These are phyloP conservation scores for Colletotrichum orbiculare DNA, from an alignment of 2,329 filamentous ascomycete genomes.

Conservation along the genomic window DNA sequence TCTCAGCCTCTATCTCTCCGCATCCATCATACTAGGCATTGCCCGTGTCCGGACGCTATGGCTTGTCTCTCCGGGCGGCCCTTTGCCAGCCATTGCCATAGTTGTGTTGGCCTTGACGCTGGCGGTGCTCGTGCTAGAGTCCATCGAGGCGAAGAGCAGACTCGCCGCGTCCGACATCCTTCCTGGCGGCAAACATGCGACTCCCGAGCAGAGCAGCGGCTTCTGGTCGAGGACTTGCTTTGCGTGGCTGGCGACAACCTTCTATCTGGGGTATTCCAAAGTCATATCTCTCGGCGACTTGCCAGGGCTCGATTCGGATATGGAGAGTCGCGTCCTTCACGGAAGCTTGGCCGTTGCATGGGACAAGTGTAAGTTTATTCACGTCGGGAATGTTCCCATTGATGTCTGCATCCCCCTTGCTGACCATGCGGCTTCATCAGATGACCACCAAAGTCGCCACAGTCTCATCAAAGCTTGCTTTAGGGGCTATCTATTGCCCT, in stretches of 20 bases:
- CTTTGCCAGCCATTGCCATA: neutral
- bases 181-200: neutral
- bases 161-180: neutral
- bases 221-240: constrained; percentile 32
- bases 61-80: neutral
- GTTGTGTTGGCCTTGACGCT: neutral
- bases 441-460: constrained; percentile 33
- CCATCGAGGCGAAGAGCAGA: constrained; percentile 5
- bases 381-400: too few relatives aligned
- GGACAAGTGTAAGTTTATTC: constrained; percentile 36
- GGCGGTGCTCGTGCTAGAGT: neutral
- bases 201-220: constrained; percentile 22
- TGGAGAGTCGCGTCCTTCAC: constrained; percentile 14
- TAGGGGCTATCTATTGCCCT: constrained; percentile 29
- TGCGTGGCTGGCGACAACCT: constrained; percentile 19
- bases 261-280: constrained; percentile 12
- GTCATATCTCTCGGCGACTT: constrained; percentile 20
- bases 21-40: constrained; percentile 35
- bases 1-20: constrained; percentile 40
- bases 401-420: too few relatives aligned
- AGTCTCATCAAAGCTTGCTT: constrained; percentile 37
- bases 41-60: constrained; percentile 12
- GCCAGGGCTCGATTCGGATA: constrained; percentile 1
- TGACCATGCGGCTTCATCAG: constrained; percentile 15
- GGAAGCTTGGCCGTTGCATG: constrained; percentile 18